Conservation (phyloP, 2,329 filamentous ascomycete genomes). For the Knoxdaviesia capensis region DNA sequence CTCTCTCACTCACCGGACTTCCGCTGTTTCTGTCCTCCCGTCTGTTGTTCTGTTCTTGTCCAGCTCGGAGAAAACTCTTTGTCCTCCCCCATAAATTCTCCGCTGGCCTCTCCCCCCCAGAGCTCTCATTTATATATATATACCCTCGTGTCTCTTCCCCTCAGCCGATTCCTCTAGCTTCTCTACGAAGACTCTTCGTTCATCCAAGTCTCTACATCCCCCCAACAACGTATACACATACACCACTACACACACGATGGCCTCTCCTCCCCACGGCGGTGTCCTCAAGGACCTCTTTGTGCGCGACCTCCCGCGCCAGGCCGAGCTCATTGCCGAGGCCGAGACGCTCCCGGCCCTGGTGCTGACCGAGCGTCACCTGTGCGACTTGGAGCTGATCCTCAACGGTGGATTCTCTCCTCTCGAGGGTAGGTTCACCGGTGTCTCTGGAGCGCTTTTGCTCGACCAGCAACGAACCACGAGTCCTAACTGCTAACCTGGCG, state of each 20-base stretch:
- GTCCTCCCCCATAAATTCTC: too few species aligned
- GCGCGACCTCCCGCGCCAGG: constrained; percentile 68
- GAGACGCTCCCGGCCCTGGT: constrained; percentile 70
- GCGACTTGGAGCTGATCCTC: constrained; percentile 91
- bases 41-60: too few species aligned
- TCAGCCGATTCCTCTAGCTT: background rate
- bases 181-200: background rate
- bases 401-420: constrained; percentile 96
- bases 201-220: background rate
- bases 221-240: background rate
- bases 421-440: constrained; percentile 46
- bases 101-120: too few species aligned
- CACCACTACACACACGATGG: constrained; percentile 24
- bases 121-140: too few species aligned
- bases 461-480: background rate
- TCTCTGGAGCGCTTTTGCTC: background rate
- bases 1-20: too few species aligned
- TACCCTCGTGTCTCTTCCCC: background rate
- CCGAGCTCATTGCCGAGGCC: constrained; percentile 63
- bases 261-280: constrained; percentile 65
- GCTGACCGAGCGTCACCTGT: constrained; percentile 85
- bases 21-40: too few species aligned
- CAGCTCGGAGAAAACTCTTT: too few species aligned
- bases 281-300: constrained; percentile 95
- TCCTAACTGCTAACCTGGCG: constrained; percentile 1